A percentile compares a stretch with the other conserved stretches of the same genome.
phyloP scores from a whole-genome alignment of 208 protist genomes.

The Leishmania braziliensis region DNA sequence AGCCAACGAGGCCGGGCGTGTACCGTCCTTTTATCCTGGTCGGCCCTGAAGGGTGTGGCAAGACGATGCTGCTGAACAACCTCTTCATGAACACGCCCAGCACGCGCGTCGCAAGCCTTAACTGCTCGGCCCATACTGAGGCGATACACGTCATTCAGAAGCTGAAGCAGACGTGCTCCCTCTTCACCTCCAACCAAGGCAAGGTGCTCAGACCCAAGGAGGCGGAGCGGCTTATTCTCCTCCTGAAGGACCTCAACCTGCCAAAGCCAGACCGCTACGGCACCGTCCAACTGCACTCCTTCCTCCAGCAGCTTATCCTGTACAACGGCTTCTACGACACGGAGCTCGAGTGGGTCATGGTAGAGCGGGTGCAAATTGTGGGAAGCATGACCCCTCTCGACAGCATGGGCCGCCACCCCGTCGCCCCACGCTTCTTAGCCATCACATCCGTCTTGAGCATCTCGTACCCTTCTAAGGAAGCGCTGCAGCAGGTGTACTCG shows the following conservation, averaged over 20 bases:
- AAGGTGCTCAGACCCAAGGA: conserved; percentile 96
- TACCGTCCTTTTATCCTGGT: conserved; percentile 96
- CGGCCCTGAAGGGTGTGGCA: conserved; percentile 97
- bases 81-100: conserved; percentile 72
- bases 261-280: conserved; percentile 98
- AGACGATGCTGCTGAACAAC: conserved; percentile 94
- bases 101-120: conserved; percentile 89
- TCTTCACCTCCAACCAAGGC: conserved; percentile 92
- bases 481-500: conserved; percentile 94
- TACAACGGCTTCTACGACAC: conserved; percentile 97
- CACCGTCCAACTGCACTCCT: conserved; percentile 96
- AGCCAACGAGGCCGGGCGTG: conserved; percentile 60
- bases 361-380: conserved; percentile 96
- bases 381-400: conserved; percentile 96
- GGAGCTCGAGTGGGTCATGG: conserved; percentile 95
- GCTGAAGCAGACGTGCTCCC: conserved; percentile 93
- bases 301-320: conserved; percentile 97
- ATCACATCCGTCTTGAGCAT: conserved; percentile 94
- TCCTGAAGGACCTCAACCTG: conserved; percentile 98
- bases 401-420: conserved; percentile 94
- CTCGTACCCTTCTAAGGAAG: conserved; percentile 93
- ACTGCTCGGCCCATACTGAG: conserved; percentile 97
- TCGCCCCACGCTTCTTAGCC: conserved; percentile 95
- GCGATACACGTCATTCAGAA: conserved; percentile 96
- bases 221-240: conserved; percentile 94